Evolutionary conservation across 495 filamentous ascomycete species (phyloP).

Genomic region (Penicillium cinerascens): DNA sequence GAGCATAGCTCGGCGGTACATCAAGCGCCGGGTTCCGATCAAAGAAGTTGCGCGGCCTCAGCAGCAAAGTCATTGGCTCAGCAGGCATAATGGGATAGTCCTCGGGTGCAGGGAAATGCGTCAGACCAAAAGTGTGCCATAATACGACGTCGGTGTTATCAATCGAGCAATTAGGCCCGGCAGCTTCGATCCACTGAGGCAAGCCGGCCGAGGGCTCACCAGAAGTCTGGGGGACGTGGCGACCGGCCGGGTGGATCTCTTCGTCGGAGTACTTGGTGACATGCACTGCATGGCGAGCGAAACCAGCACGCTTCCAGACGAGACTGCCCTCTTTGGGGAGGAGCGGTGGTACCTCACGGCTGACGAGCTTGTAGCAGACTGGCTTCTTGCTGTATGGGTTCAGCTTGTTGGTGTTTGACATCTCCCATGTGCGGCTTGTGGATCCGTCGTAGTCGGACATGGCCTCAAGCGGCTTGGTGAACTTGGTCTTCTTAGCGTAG

Average conservation of each 20-base stretch:
- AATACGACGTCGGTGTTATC: constrained; percentile 87
- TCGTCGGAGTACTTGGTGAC: constrained; percentile 86
- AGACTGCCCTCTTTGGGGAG: constrained; percentile 81
- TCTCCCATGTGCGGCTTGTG: constrained; percentile 86
- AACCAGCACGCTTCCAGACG: constrained; percentile 92
- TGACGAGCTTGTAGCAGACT: constrained; percentile 87
- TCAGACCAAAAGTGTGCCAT: constrained; percentile 95
- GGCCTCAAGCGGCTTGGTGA: constrained; percentile 65
- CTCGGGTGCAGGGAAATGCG: constrained; percentile 88
- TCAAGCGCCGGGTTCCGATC: constrained; percentile 79
- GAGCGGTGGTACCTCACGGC: constrained; percentile 72
- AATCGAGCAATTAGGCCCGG: constrained; percentile 64
- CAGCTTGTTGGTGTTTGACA: constrained; percentile 77
- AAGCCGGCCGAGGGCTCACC: constrained; percentile 78
- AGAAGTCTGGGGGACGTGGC: constrained; percentile 90
- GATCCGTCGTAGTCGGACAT: constrained; percentile 78
- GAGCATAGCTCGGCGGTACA: constrained; percentile 75
- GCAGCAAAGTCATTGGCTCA: constrained; percentile 79
- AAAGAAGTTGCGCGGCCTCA: constrained; percentile 89
- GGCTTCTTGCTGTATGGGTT: constrained; percentile 86
- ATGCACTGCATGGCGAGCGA: constrained; percentile 86
- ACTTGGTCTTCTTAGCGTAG: constrained; percentile 83
- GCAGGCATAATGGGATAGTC: constrained; percentile 96
- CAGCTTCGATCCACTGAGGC: constrained; percentile 72
- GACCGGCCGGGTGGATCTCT: constrained; percentile 87